Base-by-base conservation (phyloP, 2,329 filamentous ascomycete species). In the Zalaria sp. region DNA sequence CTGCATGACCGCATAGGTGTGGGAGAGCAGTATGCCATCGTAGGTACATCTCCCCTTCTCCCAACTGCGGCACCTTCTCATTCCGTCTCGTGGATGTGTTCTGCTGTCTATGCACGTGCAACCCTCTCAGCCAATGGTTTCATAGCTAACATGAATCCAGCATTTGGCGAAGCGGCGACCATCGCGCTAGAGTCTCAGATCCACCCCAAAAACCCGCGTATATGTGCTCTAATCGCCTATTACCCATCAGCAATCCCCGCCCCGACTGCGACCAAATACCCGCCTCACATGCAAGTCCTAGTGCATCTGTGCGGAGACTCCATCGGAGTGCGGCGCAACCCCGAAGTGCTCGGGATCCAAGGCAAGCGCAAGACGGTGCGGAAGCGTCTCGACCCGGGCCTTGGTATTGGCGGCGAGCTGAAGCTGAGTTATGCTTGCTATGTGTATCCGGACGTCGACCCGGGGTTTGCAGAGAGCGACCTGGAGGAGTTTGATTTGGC, bases 391-490 rank as follows among this genome's bases (percentile, higher is more conserved):
- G 66, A 68, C 3, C 59, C 65, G 0, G 72, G 72, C 1, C 64
- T 69, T 2, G 72, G 72, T 6, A 64, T 65, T 6, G 72, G 66
- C 29, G 54, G 71, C 3, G 53, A 63, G 31, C 55, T 67, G 25
- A 61, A 63, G 42, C 57, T 67, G n/a, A 55, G 59, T 38, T 45
- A 44, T 10, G 29, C 43, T 11, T 60, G 67, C 3, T 77, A 70
- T 52, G 67, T 67, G 0, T 81, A 81, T 49, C 65, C 69, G 7
- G 64, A 68, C 45, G 73, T 61, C 0, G 62, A 75, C 39, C 62
- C 75, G 0, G 83, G 83, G 0, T 87, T 88, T 47, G 82, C 82
- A 0, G 81, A 87, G 58, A 68, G 71, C 18, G 75, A 84, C 43
- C 57, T 83, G 28, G 77, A 82, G 2, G 74, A 81, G 48, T 86